Evolutionary conservation across 495 filamentous ascomycete species (phyloP).

Genomic region (Aspergillus panamensis): DNA sequence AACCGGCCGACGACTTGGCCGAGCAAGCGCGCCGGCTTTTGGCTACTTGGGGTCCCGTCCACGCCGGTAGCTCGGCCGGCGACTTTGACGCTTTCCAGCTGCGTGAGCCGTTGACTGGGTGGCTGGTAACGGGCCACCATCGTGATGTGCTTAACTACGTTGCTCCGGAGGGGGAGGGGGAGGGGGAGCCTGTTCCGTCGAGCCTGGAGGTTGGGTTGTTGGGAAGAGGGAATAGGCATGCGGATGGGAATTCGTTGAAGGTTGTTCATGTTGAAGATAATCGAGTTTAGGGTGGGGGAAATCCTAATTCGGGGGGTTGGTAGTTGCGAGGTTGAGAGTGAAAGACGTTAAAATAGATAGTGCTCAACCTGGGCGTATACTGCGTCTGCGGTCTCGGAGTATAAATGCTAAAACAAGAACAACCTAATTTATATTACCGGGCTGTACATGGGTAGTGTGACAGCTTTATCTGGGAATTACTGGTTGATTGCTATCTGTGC

Average conservation of each 20-base stretch:
- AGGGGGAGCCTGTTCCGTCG: not conserved
- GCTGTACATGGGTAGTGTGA: too few relatives aligned
- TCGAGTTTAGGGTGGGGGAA: not conserved
- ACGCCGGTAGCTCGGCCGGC: conserved; percentile 1
- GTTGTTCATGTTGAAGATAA: conserved; percentile 11
- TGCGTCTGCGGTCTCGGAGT: too few relatives aligned
- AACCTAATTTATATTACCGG: too few relatives aligned
- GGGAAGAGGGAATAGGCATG: not conserved
- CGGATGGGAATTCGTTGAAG: not conserved
- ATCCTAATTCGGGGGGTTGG: not conserved
- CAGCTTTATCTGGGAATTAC: too few relatives aligned
- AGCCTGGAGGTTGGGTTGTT: not conserved
- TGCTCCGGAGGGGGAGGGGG: not conserved
- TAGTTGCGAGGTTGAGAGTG: too few relatives aligned
- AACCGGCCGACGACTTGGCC: conserved; percentile 9
- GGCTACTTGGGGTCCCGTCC: conserved; percentile 6
- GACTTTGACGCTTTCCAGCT: conserved; percentile 12
- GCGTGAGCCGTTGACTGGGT: not conserved
- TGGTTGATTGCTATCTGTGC: too few relatives aligned
- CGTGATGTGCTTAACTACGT: conserved; percentile 14
- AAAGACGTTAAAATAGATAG: too few relatives aligned
- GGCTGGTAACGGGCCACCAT: conserved; percentile 15
- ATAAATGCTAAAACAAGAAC: too few relatives aligned
- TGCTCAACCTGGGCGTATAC: too few relatives aligned
- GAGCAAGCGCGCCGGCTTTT: conserved; percentile 11